Percentiles rank a stretch among this genome's conserved stretches.
Conservation (phyloP, 1,284 basidiomycete species). For the Irpex rosettiformis region DNA sequence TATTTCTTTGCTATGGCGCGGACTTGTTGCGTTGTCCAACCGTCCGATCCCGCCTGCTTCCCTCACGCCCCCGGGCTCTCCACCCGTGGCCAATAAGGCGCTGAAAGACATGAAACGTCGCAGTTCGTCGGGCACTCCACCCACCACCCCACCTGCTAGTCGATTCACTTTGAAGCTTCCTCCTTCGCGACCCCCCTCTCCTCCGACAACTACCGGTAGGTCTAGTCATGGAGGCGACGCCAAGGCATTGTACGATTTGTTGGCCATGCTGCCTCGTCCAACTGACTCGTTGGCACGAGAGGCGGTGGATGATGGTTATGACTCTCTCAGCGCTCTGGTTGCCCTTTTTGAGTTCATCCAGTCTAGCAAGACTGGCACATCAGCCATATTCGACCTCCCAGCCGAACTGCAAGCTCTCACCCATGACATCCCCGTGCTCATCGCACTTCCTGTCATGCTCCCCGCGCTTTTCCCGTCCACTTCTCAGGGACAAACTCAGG, state of each 20-base stretch:
- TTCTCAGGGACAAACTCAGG: slow-evolving; percentile 16
- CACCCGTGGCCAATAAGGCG: slow-evolving; percentile 10
- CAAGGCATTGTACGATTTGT: slow-evolving; percentile 53
- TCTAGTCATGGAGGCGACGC: slow-evolving; percentile 53
- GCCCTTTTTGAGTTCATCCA: slow-evolving; percentile 53
- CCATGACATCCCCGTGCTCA: slow-evolving; percentile 61
- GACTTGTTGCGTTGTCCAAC: slow-evolving; percentile 64
- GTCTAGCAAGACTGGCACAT: slow-evolving; percentile 17
- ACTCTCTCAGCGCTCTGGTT: slow-evolving; percentile 53
- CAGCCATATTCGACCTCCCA: slow-evolving; percentile 37
- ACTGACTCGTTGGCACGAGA: slow-evolving; percentile 57
- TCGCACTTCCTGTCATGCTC: slow-evolving; percentile 65
- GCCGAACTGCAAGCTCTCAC: slow-evolving; percentile 42
- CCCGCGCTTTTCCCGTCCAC: slow-evolving; percentile 30
- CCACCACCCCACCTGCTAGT: slow-evolving; percentile 53
- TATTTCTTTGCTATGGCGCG: slow-evolving; percentile 70
- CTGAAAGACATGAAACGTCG: slow-evolving; percentile 38
- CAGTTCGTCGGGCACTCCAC: slow-evolving; percentile 43
- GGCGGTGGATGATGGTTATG: slow-evolving; percentile 74
- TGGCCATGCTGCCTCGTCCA: slow-evolving; percentile 62
- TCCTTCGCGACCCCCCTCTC: slow-evolving; percentile 65
- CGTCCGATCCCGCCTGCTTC: slow-evolving; percentile 42
- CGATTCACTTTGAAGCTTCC: slow-evolving; percentile 67
- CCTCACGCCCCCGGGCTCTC: slow-evolving; percentile 24
- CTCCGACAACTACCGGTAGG: slow-evolving; percentile 32